Conservation (phyloP, 139 green algal species). For the Dunaliella primolecta region DNA sequence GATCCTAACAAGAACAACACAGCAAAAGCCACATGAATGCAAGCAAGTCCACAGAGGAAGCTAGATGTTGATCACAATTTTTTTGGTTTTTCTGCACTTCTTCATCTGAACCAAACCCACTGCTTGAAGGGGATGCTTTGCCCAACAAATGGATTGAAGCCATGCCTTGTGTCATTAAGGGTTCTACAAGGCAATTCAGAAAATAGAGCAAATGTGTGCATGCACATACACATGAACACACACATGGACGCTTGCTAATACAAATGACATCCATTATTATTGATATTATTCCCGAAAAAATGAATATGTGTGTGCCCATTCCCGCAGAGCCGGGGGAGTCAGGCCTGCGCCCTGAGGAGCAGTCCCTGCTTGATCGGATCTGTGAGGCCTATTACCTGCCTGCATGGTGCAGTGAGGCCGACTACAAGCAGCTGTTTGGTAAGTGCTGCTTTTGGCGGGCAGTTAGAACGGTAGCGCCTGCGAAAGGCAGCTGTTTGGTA, state of each 20-base stretch:
- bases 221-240: background rate
- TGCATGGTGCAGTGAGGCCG: constrained; percentile 85
- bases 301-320: background rate
- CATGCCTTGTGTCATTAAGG: no score
- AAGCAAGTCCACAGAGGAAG: no score
- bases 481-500: no score
- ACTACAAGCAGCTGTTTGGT: constrained; percentile 83
- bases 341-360: constrained; percentile 46
- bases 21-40: no score
- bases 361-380: constrained; percentile 85
- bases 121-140: no score
- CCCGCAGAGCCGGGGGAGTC: constrained; percentile 35
- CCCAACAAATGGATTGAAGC: no score
- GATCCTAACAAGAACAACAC: no score
- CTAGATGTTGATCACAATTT: no score
- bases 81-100: no score
- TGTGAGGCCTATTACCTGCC: constrained; percentile 97
- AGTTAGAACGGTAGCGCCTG: no score
- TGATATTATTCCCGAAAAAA: background rate
- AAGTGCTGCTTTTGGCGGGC: constrained; percentile 9
- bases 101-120: no score
- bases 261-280: background rate
- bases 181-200: no score
- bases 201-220: background rate
- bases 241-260: background rate